Percentiles rank a stretch among this genome's conserved stretches.
Conservation (phyloP, 306 rosid genomes). For the Betula pendula region DNA sequence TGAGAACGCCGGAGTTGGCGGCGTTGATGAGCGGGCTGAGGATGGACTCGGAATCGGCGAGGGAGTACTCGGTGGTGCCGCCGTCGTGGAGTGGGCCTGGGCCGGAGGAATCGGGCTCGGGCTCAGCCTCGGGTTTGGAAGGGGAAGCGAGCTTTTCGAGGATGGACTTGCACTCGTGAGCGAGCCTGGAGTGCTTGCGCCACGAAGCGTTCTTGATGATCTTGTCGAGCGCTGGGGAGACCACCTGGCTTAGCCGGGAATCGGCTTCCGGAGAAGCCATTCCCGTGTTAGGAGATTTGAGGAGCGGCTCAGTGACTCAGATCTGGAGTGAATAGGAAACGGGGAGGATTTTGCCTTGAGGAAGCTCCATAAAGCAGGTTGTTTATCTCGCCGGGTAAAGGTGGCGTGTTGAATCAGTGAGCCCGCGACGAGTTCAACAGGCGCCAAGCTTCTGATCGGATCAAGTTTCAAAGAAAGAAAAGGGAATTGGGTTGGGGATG, state of each 20-base stretch:
- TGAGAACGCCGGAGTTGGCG: constrained; percentile 67
- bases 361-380: constrained; percentile 20
- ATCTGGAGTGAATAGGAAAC: constrained; percentile 34
- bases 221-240: constrained; percentile 86
- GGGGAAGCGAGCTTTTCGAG: constrained; percentile 58
- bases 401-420: constrained; percentile 49
- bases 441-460: constrained; percentile 4
- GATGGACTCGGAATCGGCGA: constrained; percentile 75
- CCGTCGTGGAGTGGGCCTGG: constrained; percentile 95
- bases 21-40: constrained; percentile 86
- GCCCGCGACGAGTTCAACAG: not conserved
- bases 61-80: constrained; percentile 69
- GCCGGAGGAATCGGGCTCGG: constrained; percentile 48
- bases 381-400: constrained; percentile 19
- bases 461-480: not conserved
- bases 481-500: not conserved
- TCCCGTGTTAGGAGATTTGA: constrained; percentile 63
- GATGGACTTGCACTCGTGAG: constrained; percentile 87
- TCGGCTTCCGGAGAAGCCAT: constrained; percentile 99
- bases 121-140: constrained; percentile 41
- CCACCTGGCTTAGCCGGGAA: constrained; percentile 92
- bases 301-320: constrained; percentile 43
- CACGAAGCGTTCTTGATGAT: constrained; percentile 91
- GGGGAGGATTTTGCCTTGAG: constrained; percentile 31
- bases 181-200: constrained; percentile 92